phyloP scores from a whole-genome alignment of 106 monocot species.

The Acorus gramineus region DNA sequence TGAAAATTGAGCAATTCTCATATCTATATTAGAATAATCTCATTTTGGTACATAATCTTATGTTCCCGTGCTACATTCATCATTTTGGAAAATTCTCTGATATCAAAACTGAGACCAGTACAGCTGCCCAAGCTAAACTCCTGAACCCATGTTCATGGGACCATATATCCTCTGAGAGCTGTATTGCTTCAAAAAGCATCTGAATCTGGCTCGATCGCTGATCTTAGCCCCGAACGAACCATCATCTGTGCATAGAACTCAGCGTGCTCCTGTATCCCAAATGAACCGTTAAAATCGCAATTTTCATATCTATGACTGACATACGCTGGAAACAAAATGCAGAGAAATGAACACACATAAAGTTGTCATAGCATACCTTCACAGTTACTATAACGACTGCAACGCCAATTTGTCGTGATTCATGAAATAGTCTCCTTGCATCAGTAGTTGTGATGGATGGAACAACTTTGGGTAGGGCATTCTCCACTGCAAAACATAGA shows the following conservation, averaged over 20 bases:
- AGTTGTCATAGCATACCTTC: conserved; percentile 27
- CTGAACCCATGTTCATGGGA: no score
- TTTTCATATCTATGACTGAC: no score
- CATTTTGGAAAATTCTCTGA: no score
- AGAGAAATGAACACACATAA: not conserved
- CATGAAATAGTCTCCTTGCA: conserved; percentile 45
- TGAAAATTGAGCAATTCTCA: no score
- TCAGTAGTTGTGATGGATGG: conserved; percentile 30
- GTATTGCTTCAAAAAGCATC: not conserved
- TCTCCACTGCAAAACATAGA: conserved; percentile 32
- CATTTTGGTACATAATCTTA: no score
- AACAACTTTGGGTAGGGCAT: conserved; percentile 43
- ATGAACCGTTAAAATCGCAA: not conserved
- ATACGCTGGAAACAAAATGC: no score
- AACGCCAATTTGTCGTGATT: conserved; percentile 44
- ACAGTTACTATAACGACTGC: conserved; percentile 54
- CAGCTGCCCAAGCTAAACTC: no score
- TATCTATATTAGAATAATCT: no score
- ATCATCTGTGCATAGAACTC: conserved; percentile 78
- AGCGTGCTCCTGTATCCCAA: conserved; percentile 47
- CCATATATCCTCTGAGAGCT: no score
- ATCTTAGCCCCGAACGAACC: conserved; percentile 37
- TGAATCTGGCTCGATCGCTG: conserved; percentile 59
- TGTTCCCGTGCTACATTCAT: no score
- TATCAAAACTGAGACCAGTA: no score